Base-by-base conservation (phyloP, 2,329 filamentous ascomycete species). In the Albophoma yamanashiensis region DNA sequence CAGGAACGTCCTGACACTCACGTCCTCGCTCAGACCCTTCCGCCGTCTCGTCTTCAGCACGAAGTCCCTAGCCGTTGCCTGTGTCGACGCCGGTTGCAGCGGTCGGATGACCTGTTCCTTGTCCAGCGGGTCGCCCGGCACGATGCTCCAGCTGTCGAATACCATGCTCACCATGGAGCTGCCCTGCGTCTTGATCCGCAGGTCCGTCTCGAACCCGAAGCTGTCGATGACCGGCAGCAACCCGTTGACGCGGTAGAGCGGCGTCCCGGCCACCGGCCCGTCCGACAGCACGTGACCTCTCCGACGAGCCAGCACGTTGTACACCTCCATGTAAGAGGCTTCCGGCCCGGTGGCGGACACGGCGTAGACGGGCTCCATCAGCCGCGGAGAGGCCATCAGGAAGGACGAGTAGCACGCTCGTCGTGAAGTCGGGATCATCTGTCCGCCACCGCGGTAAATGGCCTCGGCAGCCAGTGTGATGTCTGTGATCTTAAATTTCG, bases 121-220 rank as follows among this genome's bases (percentile, higher is more conserved):
- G 74, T 99, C 94, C 40, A 99, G 82, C 47, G 94, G 94, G 73
- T 99, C 94, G 59, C 94, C 94, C 1, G 94, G 94, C 1, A 99
- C 93, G 63, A 97, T 91, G 69, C 84, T 92, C 94, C 94, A 99
- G 65, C 90, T 87, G 71, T 99, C 94, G 74, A 99, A 99, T 15
- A 96, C 91, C 42, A 99, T 82, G 67, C 88, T 92, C 58, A 97
- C 86, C 69, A 91, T 92, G 60, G 92, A 92, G 72, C 92, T 88
- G 58, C 94, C 93, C 77, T 97, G 91, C 0, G 93, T 97, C 75
- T 96, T 92, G 70, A 97, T 97, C 63, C 94, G 83, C 61, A 99
- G 81, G 77, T 99, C 94, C 17, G 94, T 97, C 79, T 99, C 94
- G 74, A 99, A 97, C 25, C 94, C 94, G 70, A 99, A 99, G 38